Percentiles rank a stretch among this genome's conserved stretches.
These are phyloP conservation scores for Mercurialis annua DNA, from an alignment of 345 rosid species.

Conservation along the genomic window DNA sequence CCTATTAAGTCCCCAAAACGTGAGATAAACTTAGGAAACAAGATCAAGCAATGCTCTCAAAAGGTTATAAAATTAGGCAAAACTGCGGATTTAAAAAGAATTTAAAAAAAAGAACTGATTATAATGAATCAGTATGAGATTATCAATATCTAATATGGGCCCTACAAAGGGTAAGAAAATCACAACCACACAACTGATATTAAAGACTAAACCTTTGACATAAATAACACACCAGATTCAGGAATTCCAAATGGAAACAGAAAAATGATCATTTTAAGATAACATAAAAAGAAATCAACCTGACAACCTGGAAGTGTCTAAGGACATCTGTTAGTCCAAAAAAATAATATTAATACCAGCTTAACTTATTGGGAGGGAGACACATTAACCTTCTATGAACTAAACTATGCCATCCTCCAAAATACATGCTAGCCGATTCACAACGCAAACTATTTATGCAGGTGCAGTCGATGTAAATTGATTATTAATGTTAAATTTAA, in stretches of 20 bases:
- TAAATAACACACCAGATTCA: background rate
- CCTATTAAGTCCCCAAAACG: constrained; percentile 36
- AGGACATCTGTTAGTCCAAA: background rate
- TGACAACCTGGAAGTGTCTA: background rate
- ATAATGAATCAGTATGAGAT: background rate
- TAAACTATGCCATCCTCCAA: background rate
- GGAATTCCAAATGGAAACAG: background rate
- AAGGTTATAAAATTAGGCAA: background rate
- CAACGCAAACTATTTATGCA: background rate
- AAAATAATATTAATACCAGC: background rate
- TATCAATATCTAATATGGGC: background rate
- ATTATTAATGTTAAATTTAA: background rate
- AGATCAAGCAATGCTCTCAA: constrained; percentile 1
- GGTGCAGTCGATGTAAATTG: background rate
- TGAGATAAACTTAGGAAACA: background rate
- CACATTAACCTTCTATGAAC: background rate
- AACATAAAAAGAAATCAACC: background rate
- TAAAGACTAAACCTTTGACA: background rate
- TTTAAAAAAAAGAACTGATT: background rate
- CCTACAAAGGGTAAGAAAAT: background rate
- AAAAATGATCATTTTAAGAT: background rate
- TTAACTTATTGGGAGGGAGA: background rate
- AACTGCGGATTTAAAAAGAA: background rate
- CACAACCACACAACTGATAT: background rate
- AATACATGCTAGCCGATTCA: no score